Conservation (phyloP, 2,329 filamentous ascomycete species). For the Claviceps sp. region DNA sequence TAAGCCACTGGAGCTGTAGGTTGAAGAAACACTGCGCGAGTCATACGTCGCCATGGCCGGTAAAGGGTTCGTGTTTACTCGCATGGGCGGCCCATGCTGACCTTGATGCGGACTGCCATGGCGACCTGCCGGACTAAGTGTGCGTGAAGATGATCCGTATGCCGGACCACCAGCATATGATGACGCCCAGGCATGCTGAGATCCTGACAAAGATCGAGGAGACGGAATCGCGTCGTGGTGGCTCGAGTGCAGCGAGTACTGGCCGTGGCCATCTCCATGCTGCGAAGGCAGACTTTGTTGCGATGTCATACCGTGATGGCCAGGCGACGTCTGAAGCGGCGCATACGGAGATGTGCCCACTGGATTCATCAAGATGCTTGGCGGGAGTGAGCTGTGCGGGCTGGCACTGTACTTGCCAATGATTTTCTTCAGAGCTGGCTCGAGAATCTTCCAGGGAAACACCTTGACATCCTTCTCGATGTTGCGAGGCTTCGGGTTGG, state of each 20-base stretch:
- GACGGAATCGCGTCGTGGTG: conserved; percentile 39
- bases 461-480: conserved; percentile 99
- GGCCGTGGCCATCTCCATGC: conserved; percentile 19
- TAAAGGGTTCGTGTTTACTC: conserved; percentile 23
- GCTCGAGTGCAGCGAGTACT: conserved; percentile 27
- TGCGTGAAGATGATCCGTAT: conserved; percentile 24
- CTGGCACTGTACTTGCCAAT: conserved; percentile 81
- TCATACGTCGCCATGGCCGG: conserved; percentile 29
- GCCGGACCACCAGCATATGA: conserved; percentile 25
- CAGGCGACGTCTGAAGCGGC: conserved; percentile 33
- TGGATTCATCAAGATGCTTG: conserved; percentile 28
- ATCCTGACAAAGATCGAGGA: conserved; percentile 36
- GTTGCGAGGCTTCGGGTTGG: conserved; percentile 86
- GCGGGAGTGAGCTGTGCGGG: conserved; percentile 25
- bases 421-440: conserved; percentile 86
- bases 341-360: conserved; percentile 26
- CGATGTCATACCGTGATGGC: conserved; percentile 17
- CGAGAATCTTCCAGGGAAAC: conserved; percentile 88
- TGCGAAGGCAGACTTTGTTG: conserved; percentile 16
- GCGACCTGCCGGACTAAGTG: conserved; percentile 26
- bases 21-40: conserved; percentile 16
- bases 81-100: conserved; percentile 19
- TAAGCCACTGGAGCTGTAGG: conserved; percentile 26
- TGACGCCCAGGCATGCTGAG: conserved; percentile 33
- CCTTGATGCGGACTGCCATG: conserved; percentile 21